These are phyloP conservation scores for Dovyalis caffra DNA, from an alignment of 345 rosid species.

Conservation along the genomic window DNA sequence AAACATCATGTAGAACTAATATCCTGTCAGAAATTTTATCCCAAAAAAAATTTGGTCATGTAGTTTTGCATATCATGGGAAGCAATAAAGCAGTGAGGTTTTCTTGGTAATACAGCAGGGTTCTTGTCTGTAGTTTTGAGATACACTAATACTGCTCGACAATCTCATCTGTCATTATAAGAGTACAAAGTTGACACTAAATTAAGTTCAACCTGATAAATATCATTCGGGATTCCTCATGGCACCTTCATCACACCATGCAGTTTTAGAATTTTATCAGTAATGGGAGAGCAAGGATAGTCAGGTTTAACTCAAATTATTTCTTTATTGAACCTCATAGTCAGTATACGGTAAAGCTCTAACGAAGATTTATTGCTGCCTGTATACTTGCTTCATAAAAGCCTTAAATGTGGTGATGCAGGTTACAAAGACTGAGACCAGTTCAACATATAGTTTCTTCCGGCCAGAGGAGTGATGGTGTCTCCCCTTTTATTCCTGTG, in stretches of 20 bases:
- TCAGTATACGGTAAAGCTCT: background rate
- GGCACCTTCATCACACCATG: too few species aligned
- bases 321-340: too few species aligned
- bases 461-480: slow-evolving; percentile 50
- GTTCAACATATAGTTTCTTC: slow-evolving; percentile 55
- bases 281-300: too few species aligned
- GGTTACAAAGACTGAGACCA: slow-evolving; percentile 66
- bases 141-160: background rate
- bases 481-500: background rate
- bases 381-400: background rate
- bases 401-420: slow-evolving; percentile 26
- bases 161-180: background rate
- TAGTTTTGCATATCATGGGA: background rate
- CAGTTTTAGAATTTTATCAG: too few species aligned
- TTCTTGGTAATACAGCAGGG: background rate
- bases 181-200: too few species aligned
- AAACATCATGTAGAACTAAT: background rate
- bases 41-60: background rate
- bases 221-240: too few species aligned
- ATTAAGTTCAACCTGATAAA: too few species aligned
- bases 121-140: background rate
- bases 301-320: too few species aligned
- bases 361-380: background rate
- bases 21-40: background rate
- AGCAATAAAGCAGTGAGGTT: background rate